Evolutionary conservation across 345 rosid genomes (phyloP), one percentile per base, ranked within the genome.

Genomic region (Murraya paniculata): DNA sequence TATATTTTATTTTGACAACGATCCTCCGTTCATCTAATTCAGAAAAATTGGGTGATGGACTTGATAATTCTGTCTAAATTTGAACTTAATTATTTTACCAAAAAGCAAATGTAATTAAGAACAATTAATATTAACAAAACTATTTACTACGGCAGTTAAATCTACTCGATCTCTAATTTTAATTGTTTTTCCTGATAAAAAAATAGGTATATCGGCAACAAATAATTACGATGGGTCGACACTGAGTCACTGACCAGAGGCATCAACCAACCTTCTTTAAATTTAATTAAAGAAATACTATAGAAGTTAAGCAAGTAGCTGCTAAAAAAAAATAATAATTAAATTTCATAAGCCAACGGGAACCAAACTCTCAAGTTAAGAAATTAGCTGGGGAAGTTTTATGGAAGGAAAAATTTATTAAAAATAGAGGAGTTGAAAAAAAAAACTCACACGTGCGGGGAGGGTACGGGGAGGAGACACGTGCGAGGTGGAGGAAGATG

Each of bases 381-480:
- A 41, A 41, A 45, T 45, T 45, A 13, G 50, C 18, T 3, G 13
- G 18, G 13, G 57, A 16, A 18, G 22, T 53, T 16, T 18, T 53
- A 53, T 18, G 22, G 22, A 16, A 50, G 64, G 25, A 0, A 30
- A 28, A 69, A 41, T n/a, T n/a, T 19, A 66, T n/a, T 19, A 66
- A 36, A 56, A 61, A 22, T 25, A 36, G 55, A 21, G 3, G 6
- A 68, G n/a, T 0, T 21, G 9, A 41, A 57, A 36, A 6, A 38
- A 78, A 25, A 70, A 25, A 36, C 97, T 88, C 93, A 95, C 98
- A 89, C 94, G 95, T 90, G 97, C 79, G 81, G 95, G 86, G 48
- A 60, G 73, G 35, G 87, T 18, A 19, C 81, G 75, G 18, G 77
- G 82, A 39, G 87, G 91, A 45, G 50, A 45, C 92, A 87, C 88